Evolutionary conservation across 1,284 basidiomycete species (phyloP), one percentile per base, ranked within the genome.

Genomic region (Cystobasidium slooffiae): DNA sequence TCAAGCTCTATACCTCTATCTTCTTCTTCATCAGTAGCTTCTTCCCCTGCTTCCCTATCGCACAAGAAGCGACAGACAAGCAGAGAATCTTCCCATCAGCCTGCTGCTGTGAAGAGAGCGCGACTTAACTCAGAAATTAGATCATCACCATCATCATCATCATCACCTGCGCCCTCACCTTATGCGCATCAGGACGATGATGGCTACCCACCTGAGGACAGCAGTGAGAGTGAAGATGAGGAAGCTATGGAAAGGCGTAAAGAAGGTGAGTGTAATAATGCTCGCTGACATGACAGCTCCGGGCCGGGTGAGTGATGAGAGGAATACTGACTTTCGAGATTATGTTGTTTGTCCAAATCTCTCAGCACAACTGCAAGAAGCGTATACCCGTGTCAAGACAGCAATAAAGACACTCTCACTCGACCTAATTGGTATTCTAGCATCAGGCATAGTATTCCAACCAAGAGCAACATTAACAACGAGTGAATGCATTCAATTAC

Each of bases 181-280:
- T 73, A 73, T 52, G 62, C 70, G 10, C 70, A 73, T 55, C 70
- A 73, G 43, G 70, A 65, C 52, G 70, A 73, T 46, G 70, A 73
- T 59, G 70, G 70, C 9, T 73, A 73, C 39, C 70, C 70, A 20
- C 70, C 70, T 4, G 70, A 73, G 24, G 22, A 47, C 20, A 73
- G 70, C 37, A 66, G 63, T 43, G 63, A 66, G 12, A 61, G 58
- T 24, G 70, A 56, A 20, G 44, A 55, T 39, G 70, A 73, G 20
- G 51, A 56, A 22, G 24, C 41, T 24, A 16, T 41, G 1, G 52
- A 56, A 31, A 41, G 46, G 9, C 31, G 59, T 46, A 63, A 64
- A 52, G 31, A 55, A 39, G 59, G 69, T 72, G 49, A 44, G 69
- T 41, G n/a, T 18, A 16, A 0, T 1, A 4, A 20, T 16, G 1